Base-by-base conservation (phyloP, 805 yeast species). In the Pichia sporocuriosa region DNA sequence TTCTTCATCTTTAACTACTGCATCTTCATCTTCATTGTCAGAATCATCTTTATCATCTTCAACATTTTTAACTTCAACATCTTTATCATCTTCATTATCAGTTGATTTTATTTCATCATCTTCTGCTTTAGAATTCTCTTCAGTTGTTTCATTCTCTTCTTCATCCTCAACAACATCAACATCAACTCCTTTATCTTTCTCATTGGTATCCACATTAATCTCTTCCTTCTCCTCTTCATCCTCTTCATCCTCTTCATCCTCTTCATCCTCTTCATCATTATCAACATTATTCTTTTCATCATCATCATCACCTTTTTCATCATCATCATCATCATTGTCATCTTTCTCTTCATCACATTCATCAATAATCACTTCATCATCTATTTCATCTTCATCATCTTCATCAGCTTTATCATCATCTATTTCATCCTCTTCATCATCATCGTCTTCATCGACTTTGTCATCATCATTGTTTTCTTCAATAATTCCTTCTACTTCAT, bases 1-100 rank as follows among this genome's bases (percentile, higher is more conserved):
- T 17, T 35, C 27, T 6, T 31, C 53, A 10, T 34, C 67, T 26
- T n/a, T 29, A 15, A 20, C 39, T 15, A 31, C 20, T 31, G 19
- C 39, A 5, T 26, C 42, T 11, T 33, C 42, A 8, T 27, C 45
- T 17, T 35, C 27, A 26, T 37, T 45, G 13, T 36, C 42, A 17
- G 16, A 39, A 17, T 35, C 49, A 34, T 21, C 52, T 16, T 22
- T 42, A 10, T 42, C 46, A 15, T 27, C 37, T 20, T 39, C 39
- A 15, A 19, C 35, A 28, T 34, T 40, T 21, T 11, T 40, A n/a
- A 25, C 44, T 11, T 37, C 46, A 9, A 27, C 38, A 15, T n/a
- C 16, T 27, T 40, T 45, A 17, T 30, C 49, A n/a, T 25, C 40
- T 19, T 39, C 48, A n/a, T 13, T 25, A 19, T 37, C 35, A 17